Base-by-base conservation (phyloP, 768 basidiomycete genomes). In the Lactarius psammicola region DNA sequence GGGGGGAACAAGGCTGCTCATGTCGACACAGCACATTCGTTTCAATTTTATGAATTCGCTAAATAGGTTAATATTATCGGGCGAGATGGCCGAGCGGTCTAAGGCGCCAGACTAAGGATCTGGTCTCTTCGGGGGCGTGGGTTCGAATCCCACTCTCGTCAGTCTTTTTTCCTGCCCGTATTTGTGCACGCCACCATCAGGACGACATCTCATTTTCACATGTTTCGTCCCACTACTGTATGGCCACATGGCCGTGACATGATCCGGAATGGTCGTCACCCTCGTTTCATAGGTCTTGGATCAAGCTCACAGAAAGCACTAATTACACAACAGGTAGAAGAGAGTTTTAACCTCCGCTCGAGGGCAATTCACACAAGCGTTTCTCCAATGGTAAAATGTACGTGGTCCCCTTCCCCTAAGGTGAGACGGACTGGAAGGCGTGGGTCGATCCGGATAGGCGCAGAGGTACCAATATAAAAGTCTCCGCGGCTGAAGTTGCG, bases 61-160 rank as follows among this genome's bases (percentile, higher is more conserved):
- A 33, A 18, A 28, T 7, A 1, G 0, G 4, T 1, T 3, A 1
- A 8, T 7, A 11, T 17, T 53, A 34, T 17, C 17, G 1, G 68
- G 68, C 68, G 84, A 87, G 86, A 88, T 89, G 87, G 87, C 88
- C 87, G 88, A 89, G 87, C 86, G 87, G 87, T 89, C 87, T 87
- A 88, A 89, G 88, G 88, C 87, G 88, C 86, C 86, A 89, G 87
- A 88, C 85, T 85, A 87, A 85, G 86, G 86, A 77, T 77, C 76
- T 76, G 74, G 78, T 80, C 78, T 77, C 77, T 67, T 67, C 78
- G 79, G 78, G 77, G 78, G 80, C 80, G 80, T 78, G 80, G 80
- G 80, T 80, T 80, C 79, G 78, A 80, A 80, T 80, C 80, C 79
- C 80, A 78, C 78, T 79, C 76, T 75, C 74, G 68, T 74, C 73